These are phyloP conservation scores for Trichothecium roseum DNA, from an alignment of 2,329 filamentous ascomycete genomes.

Conservation along the genomic window DNA sequence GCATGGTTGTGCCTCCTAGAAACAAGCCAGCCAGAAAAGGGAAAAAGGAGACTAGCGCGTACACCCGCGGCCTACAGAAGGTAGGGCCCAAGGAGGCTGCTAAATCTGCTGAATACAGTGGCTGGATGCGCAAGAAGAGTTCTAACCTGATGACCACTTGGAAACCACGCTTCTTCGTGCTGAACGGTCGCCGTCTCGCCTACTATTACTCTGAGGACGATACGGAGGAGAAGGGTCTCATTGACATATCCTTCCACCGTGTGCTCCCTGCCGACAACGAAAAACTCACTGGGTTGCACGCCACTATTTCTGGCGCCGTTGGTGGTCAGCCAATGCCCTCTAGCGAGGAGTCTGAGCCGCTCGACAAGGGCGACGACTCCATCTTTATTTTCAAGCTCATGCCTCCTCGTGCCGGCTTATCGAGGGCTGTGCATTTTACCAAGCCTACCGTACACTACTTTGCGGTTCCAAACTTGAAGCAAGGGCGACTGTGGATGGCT, in stretches of 20 bases:
- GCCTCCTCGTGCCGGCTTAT: slow-evolving; percentile 76
- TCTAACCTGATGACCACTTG: slow-evolving; percentile 94
- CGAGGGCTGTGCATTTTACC: slow-evolving; percentile 90
- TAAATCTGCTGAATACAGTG: slow-evolving; percentile 78
- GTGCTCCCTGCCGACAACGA: slow-evolving; percentile 94
- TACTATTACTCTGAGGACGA: slow-evolving; percentile 97
- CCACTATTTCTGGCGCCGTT: slow-evolving; percentile 81
- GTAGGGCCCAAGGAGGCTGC: slow-evolving; percentile 77
- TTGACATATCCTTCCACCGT: slow-evolving; percentile 94
- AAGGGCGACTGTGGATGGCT: slow-evolving; percentile 94
- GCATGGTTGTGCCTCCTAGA: slow-evolving; percentile 34
- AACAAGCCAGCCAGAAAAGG: slow-evolving; percentile 52
- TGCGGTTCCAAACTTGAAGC: slow-evolving; percentile 79
- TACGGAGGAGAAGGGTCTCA: slow-evolving; percentile 85
- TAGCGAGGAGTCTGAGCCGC: slow-evolving; percentile 21
- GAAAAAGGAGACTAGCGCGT: slow-evolving; percentile 94
- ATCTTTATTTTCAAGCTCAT: slow-evolving; percentile 99
- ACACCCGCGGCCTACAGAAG: slow-evolving; percentile 75
- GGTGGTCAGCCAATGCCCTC: slow-evolving; percentile 17
- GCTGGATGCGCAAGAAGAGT: slow-evolving; percentile 99
- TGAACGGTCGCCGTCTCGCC: slow-evolving; percentile 80
- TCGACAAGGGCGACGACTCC: slow-evolving; percentile 48
- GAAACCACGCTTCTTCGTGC: slow-evolving; percentile 93
- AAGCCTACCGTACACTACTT: slow-evolving; percentile 98
- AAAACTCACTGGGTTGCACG: slow-evolving; percentile 79